Evolutionary conservation across 2,329 filamentous ascomycete genomes (phyloP), one percentile per base, ranked within the genome.

Genomic region (Pseudodiploospora longispora): DNA sequence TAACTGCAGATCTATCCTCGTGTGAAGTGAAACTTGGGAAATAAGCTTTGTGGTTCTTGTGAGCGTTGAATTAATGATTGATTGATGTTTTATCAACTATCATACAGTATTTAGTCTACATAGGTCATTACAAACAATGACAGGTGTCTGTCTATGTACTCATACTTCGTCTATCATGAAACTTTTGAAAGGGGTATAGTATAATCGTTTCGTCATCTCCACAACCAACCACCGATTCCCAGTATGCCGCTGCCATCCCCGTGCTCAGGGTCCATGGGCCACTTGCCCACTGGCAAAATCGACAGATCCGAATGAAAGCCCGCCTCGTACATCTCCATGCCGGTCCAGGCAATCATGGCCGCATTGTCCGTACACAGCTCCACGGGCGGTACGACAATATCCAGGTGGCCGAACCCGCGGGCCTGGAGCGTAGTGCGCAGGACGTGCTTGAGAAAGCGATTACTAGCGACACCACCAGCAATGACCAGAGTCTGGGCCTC

Each of bases 331-430:
- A 98, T 96, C 66, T 97, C 90, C 52, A 90, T 75, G 0, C 85
- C 93, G 1, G 90, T 74, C 91, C 93, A 97, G 2, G 85, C 91
- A 60, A 97, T 90, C 93, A 98, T 98, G 39, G 89, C 87, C 9
- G 93, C 93, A 63, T 98, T 97, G 58, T 98, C 93, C 0, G 88
- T 96, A 59, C 93, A 97, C 42, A 91, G 72, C 36, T 73, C 70
- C 7, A 78, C 64, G 3, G 89, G 89, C n/a, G 93, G 91, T 44
- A 84, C 85, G 30, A 83, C 65, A 6, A 96, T 62, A 8, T 72
- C 55, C 29, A 94, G 61, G 50, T 78, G 55, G 0, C 59, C 58
- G 57, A 80, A 83, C 0, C 86, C 86, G 36, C 84, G 76, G n/a
- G 71, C 75, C 50, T 83, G 75, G 36, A 96, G 61, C 37, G 71